A percentile compares a stretch with the other conserved stretches of the same genome.
Conservation (phyloP, 2,329 filamentous ascomycete species). For the Penicillium decumbens region DNA sequence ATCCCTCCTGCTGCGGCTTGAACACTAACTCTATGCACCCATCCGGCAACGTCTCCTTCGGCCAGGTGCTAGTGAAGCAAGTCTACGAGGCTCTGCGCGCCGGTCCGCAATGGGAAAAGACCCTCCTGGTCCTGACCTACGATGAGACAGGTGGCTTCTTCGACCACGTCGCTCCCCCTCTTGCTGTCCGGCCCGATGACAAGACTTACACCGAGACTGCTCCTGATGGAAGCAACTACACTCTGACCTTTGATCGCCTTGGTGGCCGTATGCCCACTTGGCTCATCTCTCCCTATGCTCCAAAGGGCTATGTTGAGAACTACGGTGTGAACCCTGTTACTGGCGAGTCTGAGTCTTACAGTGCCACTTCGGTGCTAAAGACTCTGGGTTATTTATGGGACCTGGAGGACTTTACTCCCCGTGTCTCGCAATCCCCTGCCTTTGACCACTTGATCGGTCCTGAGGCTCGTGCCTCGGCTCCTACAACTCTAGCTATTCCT, state of each 20-base stretch:
- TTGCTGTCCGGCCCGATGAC: constrained; percentile 32
- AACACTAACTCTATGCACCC: constrained; percentile 31
- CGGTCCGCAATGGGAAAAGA: constrained; percentile 35
- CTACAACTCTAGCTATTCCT: constrained; percentile 19
- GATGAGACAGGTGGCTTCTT: constrained; percentile 38
- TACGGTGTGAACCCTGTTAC: constrained; percentile 26
- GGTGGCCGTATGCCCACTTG: constrained; percentile 31
- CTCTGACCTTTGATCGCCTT: constrained; percentile 26
- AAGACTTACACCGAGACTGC: constrained; percentile 35
- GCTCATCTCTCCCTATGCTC: constrained; percentile 28
- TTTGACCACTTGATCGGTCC: constrained; percentile 30
- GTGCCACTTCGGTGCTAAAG: constrained; percentile 30
- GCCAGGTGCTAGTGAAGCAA: constrained; percentile 36
- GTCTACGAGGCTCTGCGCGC: constrained; percentile 36
- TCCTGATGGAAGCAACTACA: constrained; percentile 23
- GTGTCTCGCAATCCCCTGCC: constrained; percentile 28
- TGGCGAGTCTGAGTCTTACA: constrained; percentile 24
- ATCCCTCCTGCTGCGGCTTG: constrained; percentile 35
- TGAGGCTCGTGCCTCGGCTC: constrained; percentile 7
- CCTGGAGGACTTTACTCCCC: constrained; percentile 27
- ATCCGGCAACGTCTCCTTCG: constrained; percentile 33
- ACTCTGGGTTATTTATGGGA: constrained; percentile 31
- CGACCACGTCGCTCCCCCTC: constrained; percentile 35
- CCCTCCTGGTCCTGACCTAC: constrained; percentile 33
- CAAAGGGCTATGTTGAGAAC: constrained; percentile 26